phyloP scores from a whole-genome alignment of 2,329 filamentous ascomycete species.

The Hypoxylon sp. region DNA sequence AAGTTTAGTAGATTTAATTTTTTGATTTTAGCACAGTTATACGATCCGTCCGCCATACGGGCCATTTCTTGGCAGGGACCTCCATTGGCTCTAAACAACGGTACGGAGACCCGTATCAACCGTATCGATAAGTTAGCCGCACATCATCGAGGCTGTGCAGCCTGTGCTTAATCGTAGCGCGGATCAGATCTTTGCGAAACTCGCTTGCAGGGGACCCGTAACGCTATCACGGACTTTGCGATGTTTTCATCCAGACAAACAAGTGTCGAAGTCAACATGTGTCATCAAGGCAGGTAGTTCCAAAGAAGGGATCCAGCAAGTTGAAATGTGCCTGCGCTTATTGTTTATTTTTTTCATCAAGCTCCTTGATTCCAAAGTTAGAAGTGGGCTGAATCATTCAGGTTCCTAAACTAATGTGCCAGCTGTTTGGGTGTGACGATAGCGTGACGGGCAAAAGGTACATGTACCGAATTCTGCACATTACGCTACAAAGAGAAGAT shows the following conservation, averaged over 20 bases:
- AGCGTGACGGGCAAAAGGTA: neutral
- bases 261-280: too few relatives aligned
- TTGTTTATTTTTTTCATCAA: too few relatives aligned
- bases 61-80: conserved; percentile 8
- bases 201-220: conserved; percentile 26
- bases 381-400: too few relatives aligned
- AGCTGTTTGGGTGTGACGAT: conserved; percentile 10
- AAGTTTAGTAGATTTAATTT: too few relatives aligned
- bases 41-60: too few relatives aligned
- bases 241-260: neutral
- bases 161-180: conserved; percentile 27
- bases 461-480: neutral
- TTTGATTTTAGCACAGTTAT: too few relatives aligned
- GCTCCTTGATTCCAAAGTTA: neutral
- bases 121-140: conserved; percentile 29
- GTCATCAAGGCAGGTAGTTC: too few relatives aligned
- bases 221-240: neutral
- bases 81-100: conserved; percentile 18
- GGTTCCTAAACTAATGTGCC: conserved; percentile 3
- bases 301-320: neutral
- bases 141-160: conserved; percentile 35
- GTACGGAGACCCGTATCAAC: too few relatives aligned
- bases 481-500: conserved; percentile 3
- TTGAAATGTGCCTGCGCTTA: neutral
- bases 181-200: conserved; percentile 34